A percentile compares a stretch with the other conserved stretches of the same genome.
phyloP scores from a whole-genome alignment of 257 asterid genomes.

The Ilex aquifolium region DNA sequence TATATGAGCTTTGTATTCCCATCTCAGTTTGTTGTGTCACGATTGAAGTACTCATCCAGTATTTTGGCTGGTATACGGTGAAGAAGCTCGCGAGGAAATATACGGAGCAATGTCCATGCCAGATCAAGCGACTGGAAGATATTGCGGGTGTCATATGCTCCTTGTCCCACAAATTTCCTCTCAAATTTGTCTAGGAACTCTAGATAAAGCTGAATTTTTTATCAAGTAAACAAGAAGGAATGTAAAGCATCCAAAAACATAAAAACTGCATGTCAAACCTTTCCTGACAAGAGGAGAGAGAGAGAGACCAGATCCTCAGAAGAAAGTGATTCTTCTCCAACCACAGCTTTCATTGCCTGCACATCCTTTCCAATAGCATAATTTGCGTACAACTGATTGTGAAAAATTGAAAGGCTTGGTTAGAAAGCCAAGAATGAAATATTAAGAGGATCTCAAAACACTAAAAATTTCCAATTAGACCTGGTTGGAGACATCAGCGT shows the following conservation, averaged over 20 bases:
- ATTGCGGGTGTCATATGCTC: slow-evolving; percentile 83
- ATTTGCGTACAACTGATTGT: slow-evolving; percentile 57
- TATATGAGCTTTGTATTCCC: no score
- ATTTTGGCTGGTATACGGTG: slow-evolving; percentile 99
- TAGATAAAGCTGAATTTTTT: slow-evolving; percentile 47
- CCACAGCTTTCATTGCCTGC: neutral
- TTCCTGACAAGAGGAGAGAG: slow-evolving; percentile 10
- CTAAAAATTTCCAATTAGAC: slow-evolving; percentile 13
- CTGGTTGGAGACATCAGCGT: slow-evolving; percentile 96
- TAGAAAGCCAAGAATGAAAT: no score
- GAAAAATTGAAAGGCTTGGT: neutral
- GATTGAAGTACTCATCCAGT: slow-evolving; percentile 75
- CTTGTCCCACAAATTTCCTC: slow-evolving; percentile 75
- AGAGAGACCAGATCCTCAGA: neutral
- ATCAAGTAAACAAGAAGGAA: neutral
- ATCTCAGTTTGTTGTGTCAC: slow-evolving; percentile 28
- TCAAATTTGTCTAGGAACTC: slow-evolving; percentile 81
- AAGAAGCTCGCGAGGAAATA: slow-evolving; percentile 93
- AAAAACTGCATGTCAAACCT: neutral
- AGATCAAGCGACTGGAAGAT: slow-evolving; percentile 86
- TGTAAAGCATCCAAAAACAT: neutral
- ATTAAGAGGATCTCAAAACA: no score
- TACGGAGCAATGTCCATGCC: slow-evolving; percentile 97
- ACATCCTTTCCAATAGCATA: slow-evolving; percentile 86
- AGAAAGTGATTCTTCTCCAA: neutral